phyloP scores from a whole-genome alignment of 352 stramenopile genomes.

The Pythium sp. region DNA sequence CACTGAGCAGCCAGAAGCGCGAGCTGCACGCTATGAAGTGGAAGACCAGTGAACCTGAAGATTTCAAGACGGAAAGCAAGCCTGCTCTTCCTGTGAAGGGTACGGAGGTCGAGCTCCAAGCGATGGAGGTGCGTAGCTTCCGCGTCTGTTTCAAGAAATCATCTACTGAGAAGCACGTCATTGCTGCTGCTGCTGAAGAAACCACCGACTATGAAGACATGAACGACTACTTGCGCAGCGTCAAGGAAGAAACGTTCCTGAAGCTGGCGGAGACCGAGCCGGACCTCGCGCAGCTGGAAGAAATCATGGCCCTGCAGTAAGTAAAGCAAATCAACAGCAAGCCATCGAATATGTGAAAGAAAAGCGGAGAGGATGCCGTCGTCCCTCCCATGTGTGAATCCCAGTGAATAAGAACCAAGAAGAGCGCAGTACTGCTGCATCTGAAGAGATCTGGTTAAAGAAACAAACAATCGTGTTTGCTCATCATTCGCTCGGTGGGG shows the following conservation, averaged over 20 bases:
- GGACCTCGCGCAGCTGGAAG: slow-evolving; percentile 27
- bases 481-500: not conserved
- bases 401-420: not conserved
- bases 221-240: slow-evolving; percentile 12
- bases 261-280: slow-evolving; percentile 6
- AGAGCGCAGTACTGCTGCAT: not conserved
- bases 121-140: slow-evolving; percentile 95
- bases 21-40: slow-evolving; percentile 20
- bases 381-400: slow-evolving; percentile 1
- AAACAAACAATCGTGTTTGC: not conserved
- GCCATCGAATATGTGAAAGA: slow-evolving; percentile 3
- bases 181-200: not conserved
- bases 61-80: slow-evolving; percentile 2
- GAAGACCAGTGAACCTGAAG: slow-evolving; percentile 33
- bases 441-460: not conserved
- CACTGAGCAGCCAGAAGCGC: slow-evolving; percentile 28
- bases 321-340: not conserved
- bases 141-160: slow-evolving; percentile 55
- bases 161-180: not conserved
- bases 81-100: slow-evolving; percentile 45
- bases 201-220: not conserved
- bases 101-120: slow-evolving; percentile 67
- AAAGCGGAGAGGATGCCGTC: slow-evolving; percentile 4
- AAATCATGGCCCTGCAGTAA: slow-evolving; percentile 39
- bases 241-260: slow-evolving; percentile 22